These are phyloP conservation scores for Aspergillus cejpii DNA, from an alignment of 2,329 filamentous ascomycete genomes.

Conservation along the genomic window DNA sequence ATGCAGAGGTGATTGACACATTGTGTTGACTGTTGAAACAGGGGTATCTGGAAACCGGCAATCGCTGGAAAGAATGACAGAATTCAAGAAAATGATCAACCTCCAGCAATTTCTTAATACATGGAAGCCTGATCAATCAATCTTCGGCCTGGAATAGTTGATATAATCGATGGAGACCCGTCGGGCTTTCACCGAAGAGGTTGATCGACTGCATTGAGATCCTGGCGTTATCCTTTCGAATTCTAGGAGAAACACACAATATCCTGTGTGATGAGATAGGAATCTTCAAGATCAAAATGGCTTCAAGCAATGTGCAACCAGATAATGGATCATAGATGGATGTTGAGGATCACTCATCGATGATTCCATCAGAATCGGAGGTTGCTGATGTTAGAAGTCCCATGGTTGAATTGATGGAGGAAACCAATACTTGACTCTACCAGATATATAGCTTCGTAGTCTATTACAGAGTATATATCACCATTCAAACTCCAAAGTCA, in stretches of 20 bases:
- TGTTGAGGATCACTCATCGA: neutral
- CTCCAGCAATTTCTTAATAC: neutral
- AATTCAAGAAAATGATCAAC: neutral
- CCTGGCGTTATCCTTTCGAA: too few relatives aligned
- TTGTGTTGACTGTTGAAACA: slow-evolving; percentile 29
- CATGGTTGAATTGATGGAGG: too few relatives aligned
- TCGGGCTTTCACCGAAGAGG: neutral
- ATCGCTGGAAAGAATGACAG: neutral
- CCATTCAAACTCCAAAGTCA: slow-evolving; percentile 1
- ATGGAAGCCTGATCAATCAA: neutral
- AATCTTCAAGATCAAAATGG: neutral
- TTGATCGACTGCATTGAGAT: neutral
- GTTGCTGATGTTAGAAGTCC: too few relatives aligned
- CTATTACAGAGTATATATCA: slow-evolving; percentile 5
- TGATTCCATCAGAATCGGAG: too few relatives aligned
- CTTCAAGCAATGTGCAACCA: neutral
- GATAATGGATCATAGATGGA: neutral
- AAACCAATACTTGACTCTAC: too few relatives aligned
- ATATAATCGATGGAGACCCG: neutral
- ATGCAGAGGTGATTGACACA: slow-evolving; percentile 54
- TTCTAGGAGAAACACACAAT: neutral
- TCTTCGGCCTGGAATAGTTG: neutral
- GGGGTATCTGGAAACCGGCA: neutral
- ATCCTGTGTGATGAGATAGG: neutral
- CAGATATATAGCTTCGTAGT: neutral